Conservation (phyloP, 192 early-diverging fungal genomes). For the Haplosporangium gracile region DNA sequence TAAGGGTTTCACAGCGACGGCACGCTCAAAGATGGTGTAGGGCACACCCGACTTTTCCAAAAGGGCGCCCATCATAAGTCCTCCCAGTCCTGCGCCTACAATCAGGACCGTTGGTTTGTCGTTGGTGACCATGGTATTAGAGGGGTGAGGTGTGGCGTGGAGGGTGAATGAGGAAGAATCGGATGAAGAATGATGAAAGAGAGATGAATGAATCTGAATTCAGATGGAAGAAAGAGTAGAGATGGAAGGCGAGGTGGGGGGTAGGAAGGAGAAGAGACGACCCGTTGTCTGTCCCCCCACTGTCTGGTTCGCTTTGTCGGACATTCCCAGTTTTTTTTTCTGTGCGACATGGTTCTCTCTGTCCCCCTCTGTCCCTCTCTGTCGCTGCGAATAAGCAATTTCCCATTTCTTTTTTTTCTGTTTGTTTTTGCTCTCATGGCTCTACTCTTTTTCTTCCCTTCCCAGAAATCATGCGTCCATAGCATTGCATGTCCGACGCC, state of each 20-base stretch:
- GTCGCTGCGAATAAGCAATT: too few species aligned
- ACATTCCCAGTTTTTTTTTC: too few species aligned
- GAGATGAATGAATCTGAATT: background rate
- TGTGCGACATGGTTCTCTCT: too few species aligned
- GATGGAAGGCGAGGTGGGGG: background rate
- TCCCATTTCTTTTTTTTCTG: too few species aligned
- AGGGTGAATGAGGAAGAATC: background rate
- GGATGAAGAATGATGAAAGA: background rate
- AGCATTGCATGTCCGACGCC: too few species aligned
- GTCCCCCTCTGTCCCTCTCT: too few species aligned
- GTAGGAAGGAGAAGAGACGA: too few species aligned
- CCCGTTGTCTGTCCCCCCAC: too few species aligned
- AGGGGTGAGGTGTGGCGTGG: background rate
- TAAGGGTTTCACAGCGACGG: background rate
- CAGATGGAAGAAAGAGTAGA: background rate
- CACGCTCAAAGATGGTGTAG: slow-evolving; percentile 34
- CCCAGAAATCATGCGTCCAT: too few species aligned
- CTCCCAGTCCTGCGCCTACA: slow-evolving; percentile 36
- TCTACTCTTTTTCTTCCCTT: too few species aligned
- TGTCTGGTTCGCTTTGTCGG: too few species aligned
- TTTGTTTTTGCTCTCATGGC: too few species aligned
- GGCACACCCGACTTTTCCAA: slow-evolving; percentile 13
- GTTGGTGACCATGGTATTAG: background rate
- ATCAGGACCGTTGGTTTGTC: slow-evolving; percentile 19
- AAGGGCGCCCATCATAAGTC: slow-evolving; percentile 15